Base-by-base conservation (phyloP, 2,329 filamentous ascomycete genomes). In the Tympanopsis confertula region DNA sequence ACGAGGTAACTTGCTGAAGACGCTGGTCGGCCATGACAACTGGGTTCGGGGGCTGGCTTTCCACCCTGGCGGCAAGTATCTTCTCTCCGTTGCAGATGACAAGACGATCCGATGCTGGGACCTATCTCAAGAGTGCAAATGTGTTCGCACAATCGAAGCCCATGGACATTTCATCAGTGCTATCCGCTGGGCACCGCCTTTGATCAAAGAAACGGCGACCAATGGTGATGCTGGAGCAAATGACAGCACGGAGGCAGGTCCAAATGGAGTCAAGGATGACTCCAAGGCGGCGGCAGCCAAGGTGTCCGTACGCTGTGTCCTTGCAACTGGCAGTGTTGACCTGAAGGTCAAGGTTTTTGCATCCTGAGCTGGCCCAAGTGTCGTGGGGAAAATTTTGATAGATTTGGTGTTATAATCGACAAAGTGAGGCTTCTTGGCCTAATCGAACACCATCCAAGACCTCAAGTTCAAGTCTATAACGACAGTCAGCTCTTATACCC, bases 71-170 rank as follows among this genome's bases (percentile, higher is more conserved):
- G 89, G 89, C 32, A 93, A 89, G 58, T 95, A 91, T 51, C 69
- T 96, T 1, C 62, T 96, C 4, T 88, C 82, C 5, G 85, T 83
- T 15, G 74, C 82, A 13, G 89, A 96, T 55, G 89, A 96, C 62
- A 94, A 91, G 63, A 88, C 86, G 4, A 69, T 96, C 42, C 72
- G 88, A 39, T 95, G 88, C 64, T 96, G 89, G 89, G 89, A 96
- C 62, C 65, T 96, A 19, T 72, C 74, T 19, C 89, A 96, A 54
- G 87, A 94, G 55, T 86, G 85, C 30, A 88, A 87, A 51, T 89
- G 86, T 49, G 86, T 94, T 47, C 89, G 89, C 58, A 79, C 77
- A 1, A 63, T 96, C 13, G 84, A 86, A 44, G 78, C 78, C 0
- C 87, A 94, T 53, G 78, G 72, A 4, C 86, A 87, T 53, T 95